Conservation (phyloP, 2,329 filamentous ascomycete genomes). For the Diaporthe caulivora region DNA sequence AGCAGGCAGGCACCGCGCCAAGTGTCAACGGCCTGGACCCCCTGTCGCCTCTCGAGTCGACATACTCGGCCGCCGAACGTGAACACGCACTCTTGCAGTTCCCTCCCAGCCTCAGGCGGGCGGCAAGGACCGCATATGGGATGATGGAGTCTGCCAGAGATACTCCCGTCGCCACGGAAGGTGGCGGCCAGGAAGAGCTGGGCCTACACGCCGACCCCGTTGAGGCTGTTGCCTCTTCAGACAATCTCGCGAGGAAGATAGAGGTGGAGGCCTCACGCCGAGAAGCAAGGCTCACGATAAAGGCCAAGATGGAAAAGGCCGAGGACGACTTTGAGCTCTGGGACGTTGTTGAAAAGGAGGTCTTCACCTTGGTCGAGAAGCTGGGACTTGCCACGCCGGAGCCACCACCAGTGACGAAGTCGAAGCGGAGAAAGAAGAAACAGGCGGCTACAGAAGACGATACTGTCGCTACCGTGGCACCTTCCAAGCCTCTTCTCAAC, state of each 20-base stretch:
- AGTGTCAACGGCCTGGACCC: constrained; percentile 36
- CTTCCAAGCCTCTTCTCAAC: constrained; percentile 49
- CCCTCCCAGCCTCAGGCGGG: constrained; percentile 54
- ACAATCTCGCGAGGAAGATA: constrained; percentile 46
- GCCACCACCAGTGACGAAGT: background rate
- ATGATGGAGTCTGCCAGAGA: constrained; percentile 45
- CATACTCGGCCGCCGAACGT: constrained; percentile 47
- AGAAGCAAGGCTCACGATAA: constrained; percentile 65
- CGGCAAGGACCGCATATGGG: constrained; percentile 54
- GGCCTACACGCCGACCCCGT: constrained; percentile 42
- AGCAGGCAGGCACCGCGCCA: constrained; percentile 27
- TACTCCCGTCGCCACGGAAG: constrained; percentile 35
- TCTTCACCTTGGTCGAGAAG: constrained; percentile 71
- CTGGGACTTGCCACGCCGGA: constrained; percentile 61
- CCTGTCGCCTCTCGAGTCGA: constrained; percentile 41
- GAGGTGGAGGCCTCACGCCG: constrained; percentile 56
- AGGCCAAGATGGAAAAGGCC: constrained; percentile 65
- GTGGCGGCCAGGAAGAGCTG: background rate
- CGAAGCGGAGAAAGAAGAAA: constrained; percentile 35
- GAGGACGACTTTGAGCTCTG: constrained; percentile 75
- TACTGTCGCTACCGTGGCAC: constrained; percentile 12
- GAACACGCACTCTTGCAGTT: constrained; percentile 54
- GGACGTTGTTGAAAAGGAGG: constrained; percentile 74
- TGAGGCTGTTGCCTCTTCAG: constrained; percentile 41
- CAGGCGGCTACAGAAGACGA: constrained; percentile 36